Base-by-base conservation (phyloP, 2,329 filamentous ascomycete species). In the Beauveria sp. region DNA sequence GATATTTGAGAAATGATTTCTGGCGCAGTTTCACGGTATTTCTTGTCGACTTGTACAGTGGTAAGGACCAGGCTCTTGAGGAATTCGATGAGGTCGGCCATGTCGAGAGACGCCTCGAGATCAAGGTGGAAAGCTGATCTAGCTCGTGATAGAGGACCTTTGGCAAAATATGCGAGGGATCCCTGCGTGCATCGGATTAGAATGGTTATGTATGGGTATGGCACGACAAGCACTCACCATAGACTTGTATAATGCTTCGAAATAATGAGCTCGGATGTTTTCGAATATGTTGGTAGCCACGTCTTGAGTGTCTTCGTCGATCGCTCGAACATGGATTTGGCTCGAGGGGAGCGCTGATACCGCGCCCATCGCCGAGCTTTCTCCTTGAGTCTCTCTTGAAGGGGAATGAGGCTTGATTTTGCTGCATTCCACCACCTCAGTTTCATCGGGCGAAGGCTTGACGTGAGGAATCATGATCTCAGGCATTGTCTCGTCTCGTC, bases 151-250 rank as follows among this genome's bases (percentile, higher is more conserved):
- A 95, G 76, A 1, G 90, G 89, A 0, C 90, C 90, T 76, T 95
- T 95, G 22, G 88, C 88, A 73, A 93, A 93, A 73, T 93, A 95
- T 62, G 90, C 90, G 62, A 93, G 76, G 3, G 90, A 91, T 40
- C 88, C 90, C 81, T 90, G 49, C 10, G 38, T 12, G 9, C 3
- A 53, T 66, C 38, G 22, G 16, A 18, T 55, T 61, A 55, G 31
- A 20, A 24, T 71, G 20, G 69, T 66, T 31, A 38, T 22, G 20
- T 18, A 62, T 75, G 75, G 69, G 26, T 70, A 69, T 3, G 70
- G 65, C 18, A 72, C 63, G 6, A 64, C n/a, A 54, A 48, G 12
- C 40, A 67, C 77, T 16, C 72, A 84, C 84, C 78, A 84, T 82
- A 62, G 87, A 85, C 74, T 85, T 79, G 77, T 86, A 87, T 1